Base-by-base conservation (phyloP, 1,284 basidiomycete genomes). In the Microbotryum silenes-acaulis region DNA sequence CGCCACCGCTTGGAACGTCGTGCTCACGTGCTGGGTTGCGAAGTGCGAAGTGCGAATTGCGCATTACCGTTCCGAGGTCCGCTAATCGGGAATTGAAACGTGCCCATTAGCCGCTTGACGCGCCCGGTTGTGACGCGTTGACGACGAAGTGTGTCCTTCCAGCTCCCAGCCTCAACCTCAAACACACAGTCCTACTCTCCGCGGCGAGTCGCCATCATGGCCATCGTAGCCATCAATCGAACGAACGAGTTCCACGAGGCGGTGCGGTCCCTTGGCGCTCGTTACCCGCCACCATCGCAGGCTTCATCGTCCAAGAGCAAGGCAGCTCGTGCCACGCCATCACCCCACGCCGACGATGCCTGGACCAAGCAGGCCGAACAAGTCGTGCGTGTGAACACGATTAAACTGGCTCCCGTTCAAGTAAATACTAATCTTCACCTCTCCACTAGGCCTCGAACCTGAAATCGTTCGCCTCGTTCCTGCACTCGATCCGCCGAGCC, bases 41-140 rank as follows among this genome's bases (percentile, higher is more conserved):
- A 42, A 42, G 37, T 42, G 37, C 37, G 37, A 42, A 42, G 37
- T 12, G 37, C 37, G 31, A 4, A 42, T 18, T 42, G 37, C 85
- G 90, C 89, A 75, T 89, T 80, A 72, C 87, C 89, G 21, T 77
- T 79, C 9, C 63, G 86, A 84, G 42, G 83, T 81, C 29, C 88
- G 76, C 42, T 82, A 83, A 16, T 82, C 79, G 6, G 83, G 81
- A 65, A 37, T 37, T 37, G 37, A 16, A 5, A 3, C 2, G 37
- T 37, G 37, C 27, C 37, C 9, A 14, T 37, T 16, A 50, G 18
- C 21, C 48, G 51, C 49, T 59, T 45, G 31, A 71, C 62, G 50
- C 68, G 66, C 18, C 48, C 57, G 12, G 54, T 27, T 6, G 4
- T 87, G 83, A 14, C 31, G 23, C 1, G 52, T 33, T 33, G 25